Percentiles rank a stretch among this genome's conserved stretches.
Evolutionary conservation across 352 stramenopile genomes (phyloP).

Genomic region (Globisporangium apiculatum): DNA sequence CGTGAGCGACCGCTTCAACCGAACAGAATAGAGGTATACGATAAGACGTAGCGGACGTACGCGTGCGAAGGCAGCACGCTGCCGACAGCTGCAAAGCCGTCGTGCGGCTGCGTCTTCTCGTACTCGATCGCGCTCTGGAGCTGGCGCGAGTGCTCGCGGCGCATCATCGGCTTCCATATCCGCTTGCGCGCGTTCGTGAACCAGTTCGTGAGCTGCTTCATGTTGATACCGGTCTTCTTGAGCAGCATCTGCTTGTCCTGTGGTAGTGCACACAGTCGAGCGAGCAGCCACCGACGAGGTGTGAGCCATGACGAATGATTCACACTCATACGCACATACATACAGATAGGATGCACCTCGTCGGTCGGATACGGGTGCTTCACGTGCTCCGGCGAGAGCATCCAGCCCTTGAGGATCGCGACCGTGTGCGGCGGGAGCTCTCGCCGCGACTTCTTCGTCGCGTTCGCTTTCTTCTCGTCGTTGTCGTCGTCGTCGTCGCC

Average conservation of each 20-base stretch:
- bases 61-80: slow-evolving; percentile 11
- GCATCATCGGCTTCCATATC: slow-evolving; percentile 89
- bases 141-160: slow-evolving; percentile 71
- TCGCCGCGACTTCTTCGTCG: slow-evolving; percentile 68
- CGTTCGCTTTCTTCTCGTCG: slow-evolving; percentile 29
- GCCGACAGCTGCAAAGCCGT: slow-evolving; percentile 18
- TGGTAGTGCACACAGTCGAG: neutral
- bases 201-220: slow-evolving; percentile 90
- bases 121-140: slow-evolving; percentile 68
- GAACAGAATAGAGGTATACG: no score
- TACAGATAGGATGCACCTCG: slow-evolving; percentile 27
- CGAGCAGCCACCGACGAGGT: neutral
- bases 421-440: slow-evolving; percentile 81
- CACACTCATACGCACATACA: neutral
- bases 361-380: slow-evolving; percentile 88
- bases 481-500: slow-evolving; percentile 22
- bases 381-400: slow-evolving; percentile 84
- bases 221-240: slow-evolving; percentile 86
- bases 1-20: no score
- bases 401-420: slow-evolving; percentile 84
- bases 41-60: slow-evolving; percentile 14
- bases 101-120: slow-evolving; percentile 36
- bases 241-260: slow-evolving; percentile 88
- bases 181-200: slow-evolving; percentile 87
- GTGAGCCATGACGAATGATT: no score